Conservation (phyloP, 2,329 filamentous ascomycete species). For the Neonectria punicea region DNA sequence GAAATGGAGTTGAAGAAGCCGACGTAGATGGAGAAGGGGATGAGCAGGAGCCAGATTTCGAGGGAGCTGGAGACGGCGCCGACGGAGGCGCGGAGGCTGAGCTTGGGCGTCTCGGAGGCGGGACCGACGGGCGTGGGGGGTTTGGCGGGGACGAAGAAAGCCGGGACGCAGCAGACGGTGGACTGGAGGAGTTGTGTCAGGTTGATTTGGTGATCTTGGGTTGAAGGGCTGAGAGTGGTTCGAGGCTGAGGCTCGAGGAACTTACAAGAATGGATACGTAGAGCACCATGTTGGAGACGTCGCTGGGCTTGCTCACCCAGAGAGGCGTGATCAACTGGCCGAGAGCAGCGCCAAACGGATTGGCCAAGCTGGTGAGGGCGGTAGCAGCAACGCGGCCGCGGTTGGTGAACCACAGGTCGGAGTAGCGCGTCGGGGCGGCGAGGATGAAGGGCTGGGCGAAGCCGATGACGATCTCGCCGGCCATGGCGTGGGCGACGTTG, state of each 20-base stretch:
- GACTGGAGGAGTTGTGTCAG: conserved; percentile 43
- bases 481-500: conserved; percentile 81
- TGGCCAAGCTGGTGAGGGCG: conserved; percentile 84
- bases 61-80: conserved; percentile 64
- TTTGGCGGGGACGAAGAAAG: conserved; percentile 80
- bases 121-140: conserved; percentile 83
- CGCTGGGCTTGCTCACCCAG: conserved; percentile 70
- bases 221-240: neutral
- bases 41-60: conserved; percentile 82
- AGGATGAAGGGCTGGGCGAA: conserved; percentile 93
- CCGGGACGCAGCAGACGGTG: conserved; percentile 70
- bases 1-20: conserved; percentile 95
- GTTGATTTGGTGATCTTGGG: neutral
- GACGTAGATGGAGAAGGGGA: conserved; percentile 87
- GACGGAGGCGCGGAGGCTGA: conserved; percentile 61
- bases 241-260: neutral
- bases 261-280: conserved; percentile 85
- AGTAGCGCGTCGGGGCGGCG: conserved; percentile 88
- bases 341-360: conserved; percentile 88
- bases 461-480: conserved; percentile 90
- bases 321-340: conserved; percentile 88
- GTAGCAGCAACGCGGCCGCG: conserved; percentile 87
- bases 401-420: conserved; percentile 93
- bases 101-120: conserved; percentile 70
- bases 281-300: conserved; percentile 84